A percentile compares a stretch with the other conserved stretches of the same genome.
phyloP scores from a whole-genome alignment of 192 early-diverging fungal species.

The Lunasporangiospora selenospora region DNA sequence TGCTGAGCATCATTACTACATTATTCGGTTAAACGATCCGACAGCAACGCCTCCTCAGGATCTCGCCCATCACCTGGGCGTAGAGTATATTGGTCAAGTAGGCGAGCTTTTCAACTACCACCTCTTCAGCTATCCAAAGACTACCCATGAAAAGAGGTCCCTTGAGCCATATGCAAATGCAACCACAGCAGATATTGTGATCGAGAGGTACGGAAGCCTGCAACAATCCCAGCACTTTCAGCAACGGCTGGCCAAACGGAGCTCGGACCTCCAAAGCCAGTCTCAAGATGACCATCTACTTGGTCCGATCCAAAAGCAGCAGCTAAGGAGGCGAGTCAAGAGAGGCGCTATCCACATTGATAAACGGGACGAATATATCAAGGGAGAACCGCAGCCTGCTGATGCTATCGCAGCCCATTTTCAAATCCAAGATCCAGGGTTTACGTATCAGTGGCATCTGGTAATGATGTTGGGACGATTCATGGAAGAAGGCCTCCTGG shows the following conservation, averaged over 20 bases:
- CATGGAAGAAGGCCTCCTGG: no score
- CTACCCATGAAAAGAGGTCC: constrained; percentile 25
- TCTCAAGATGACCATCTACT: constrained; percentile 8
- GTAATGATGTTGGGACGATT: no score
- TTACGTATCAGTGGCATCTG: constrained; percentile 85
- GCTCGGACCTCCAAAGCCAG: background rate
- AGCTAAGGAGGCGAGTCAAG: constrained; percentile 42
- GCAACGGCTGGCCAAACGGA: constrained; percentile 7
- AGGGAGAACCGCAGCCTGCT: constrained; percentile 11
- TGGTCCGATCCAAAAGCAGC: constrained; percentile 46
- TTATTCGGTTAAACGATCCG: constrained; percentile 48
- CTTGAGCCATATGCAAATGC: background rate
- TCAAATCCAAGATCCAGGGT: constrained; percentile 75
- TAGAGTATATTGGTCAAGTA: constrained; percentile 63
- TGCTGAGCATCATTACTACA: constrained; percentile 54
- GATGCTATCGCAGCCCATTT: constrained; percentile 44
- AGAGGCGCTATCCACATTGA: constrained; percentile 16
- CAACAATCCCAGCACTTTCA: constrained; percentile 18
- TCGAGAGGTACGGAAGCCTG: constrained; percentile 29
- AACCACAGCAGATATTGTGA: constrained; percentile 44
- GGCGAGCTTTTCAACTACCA: constrained; percentile 73
- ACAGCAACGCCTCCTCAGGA: constrained; percentile 31
- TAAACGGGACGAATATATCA: constrained; percentile 9
- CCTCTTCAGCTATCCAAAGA: constrained; percentile 62
- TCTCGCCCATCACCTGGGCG: constrained; percentile 48